phyloP scores from a whole-genome alignment of 1,284 basidiomycete genomes.

The Hortiboletus rubellus region DNA sequence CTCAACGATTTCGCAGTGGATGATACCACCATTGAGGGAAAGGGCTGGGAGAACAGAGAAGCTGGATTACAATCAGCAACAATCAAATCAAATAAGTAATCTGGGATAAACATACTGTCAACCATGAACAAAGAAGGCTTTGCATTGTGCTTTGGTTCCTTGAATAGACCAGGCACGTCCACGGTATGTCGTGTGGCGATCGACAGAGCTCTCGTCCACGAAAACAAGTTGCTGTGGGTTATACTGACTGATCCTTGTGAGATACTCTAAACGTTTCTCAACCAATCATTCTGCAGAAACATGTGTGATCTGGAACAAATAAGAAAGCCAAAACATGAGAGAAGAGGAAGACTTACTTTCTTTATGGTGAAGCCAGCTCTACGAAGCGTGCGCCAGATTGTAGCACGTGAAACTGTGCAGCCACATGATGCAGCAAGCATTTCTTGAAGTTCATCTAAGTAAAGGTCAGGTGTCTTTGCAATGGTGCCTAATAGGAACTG shows the following conservation, averaged over 20 bases:
- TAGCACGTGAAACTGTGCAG: background rate
- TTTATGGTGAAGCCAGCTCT: conserved; percentile 16
- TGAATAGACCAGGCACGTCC: no score
- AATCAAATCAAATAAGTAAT: no score
- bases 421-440: background rate
- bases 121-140: no score
- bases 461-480: background rate
- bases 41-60: no score
- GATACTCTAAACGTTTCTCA: conserved; percentile 21
- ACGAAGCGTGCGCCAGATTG: background rate
- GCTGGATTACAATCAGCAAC: no score
- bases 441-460: conserved; percentile 4
- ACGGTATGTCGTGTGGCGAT: no score
- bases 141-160: no score
- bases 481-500: conserved; percentile 1
- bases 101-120: no score
- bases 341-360: conserved; percentile 16
- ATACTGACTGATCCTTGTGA: conserved; percentile 12
- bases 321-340: background rate
- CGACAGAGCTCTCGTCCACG: no score
- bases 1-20: no score
- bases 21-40: no score
- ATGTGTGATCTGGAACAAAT: conserved; percentile 20
- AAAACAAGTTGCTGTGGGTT: no score
- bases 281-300: conserved; percentile 28